These are phyloP conservation scores for Plectranthus barbatus DNA, from an alignment of 257 asterid genomes.

Conservation along the genomic window DNA sequence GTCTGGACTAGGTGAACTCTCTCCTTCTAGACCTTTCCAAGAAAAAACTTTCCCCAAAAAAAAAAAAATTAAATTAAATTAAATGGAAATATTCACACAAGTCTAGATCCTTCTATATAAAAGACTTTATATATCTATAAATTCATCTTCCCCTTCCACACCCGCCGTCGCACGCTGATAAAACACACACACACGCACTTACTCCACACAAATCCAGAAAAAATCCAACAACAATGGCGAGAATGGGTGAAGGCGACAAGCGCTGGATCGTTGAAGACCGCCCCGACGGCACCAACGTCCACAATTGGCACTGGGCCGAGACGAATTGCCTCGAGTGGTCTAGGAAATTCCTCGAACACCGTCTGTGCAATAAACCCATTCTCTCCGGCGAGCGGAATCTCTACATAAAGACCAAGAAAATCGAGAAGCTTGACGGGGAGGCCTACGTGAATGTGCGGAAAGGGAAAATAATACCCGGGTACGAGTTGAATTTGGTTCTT, in stretches of 20 bases:
- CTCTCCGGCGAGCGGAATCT: conserved; percentile 69
- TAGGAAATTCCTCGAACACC: conserved; percentile 44
- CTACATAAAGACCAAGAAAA: conserved; percentile 33
- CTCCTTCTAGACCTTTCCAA: conserved; percentile 24
- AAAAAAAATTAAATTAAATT: background rate
- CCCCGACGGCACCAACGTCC: conserved; percentile 90
- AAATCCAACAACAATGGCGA: conserved; percentile 45
- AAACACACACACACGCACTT: background rate
- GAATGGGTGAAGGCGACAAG: conserved; percentile 82
- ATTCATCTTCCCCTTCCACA: background rate
- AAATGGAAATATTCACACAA: background rate
- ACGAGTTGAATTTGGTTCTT: conserved; percentile 53
- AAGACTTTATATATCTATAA: conserved; percentile 13
- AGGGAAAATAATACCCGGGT: conserved; percentile 85
- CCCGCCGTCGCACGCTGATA: background rate
- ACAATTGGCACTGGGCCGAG: conserved; percentile 98
- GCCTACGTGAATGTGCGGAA: conserved; percentile 92
- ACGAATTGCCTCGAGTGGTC: conserved; percentile 90
- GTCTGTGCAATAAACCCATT: conserved; percentile 39
- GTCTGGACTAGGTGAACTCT: too few relatives aligned
- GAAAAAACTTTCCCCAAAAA: background rate
- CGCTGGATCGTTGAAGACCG: conserved; percentile 98
- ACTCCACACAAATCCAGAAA: background rate
- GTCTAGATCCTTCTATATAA: conserved; percentile 22
- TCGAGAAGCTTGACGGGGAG: conserved; percentile 72